Evolutionary conservation across 2,329 filamentous ascomycete species (phyloP), one percentile per base, ranked within the genome.

Genomic region (Microdochium nivale): DNA sequence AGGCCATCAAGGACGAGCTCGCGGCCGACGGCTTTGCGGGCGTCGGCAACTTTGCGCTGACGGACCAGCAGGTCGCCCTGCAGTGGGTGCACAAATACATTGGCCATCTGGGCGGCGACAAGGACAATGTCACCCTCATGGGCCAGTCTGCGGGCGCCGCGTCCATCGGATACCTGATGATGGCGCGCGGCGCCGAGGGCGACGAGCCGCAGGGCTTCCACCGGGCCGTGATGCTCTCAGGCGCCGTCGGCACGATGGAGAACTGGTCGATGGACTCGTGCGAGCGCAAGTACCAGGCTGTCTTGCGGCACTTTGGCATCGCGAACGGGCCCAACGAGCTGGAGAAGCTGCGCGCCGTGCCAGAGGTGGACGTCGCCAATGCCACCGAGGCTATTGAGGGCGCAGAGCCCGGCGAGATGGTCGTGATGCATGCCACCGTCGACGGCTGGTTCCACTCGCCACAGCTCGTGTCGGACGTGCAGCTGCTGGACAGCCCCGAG

Each of bases 71-170:
- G 1, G 52, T 74, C 0, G 63, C 74, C 9, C 63, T 81, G 16
- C 64, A 73, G 30, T 81, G 78, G 79, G 71, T 81, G 2, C 69
- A 73, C 48, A 73, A 78, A 27, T 80, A 81, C 53, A 78, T 81
- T 50, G 62, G 59, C 2, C 63, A 65, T 1, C 81, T 81, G 56
- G 78, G 77, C 2, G 79, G 78, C 33, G 74, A 81, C 55, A 69
- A 71, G 0, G 55, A 63, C 4, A 70, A 74, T 40, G 73, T 80
- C 16, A 77, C 74, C 0, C 58, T 78, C 48, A 73, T 72, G 66
- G 78, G 75, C 2, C 58, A 65, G 14, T 75, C 72, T 50, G 76
- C 76, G 3, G 76, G 76, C 21, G 76, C 72, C 9, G 25, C 47
- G 13, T 44, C 40, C 16, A 23, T 44, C 19, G 40, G 40, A 7